Percentiles rank a stretch among this genome's conserved stretches.
phyloP scores from a whole-genome alignment of 306 rosid species.

The Vigna hirtella region DNA sequence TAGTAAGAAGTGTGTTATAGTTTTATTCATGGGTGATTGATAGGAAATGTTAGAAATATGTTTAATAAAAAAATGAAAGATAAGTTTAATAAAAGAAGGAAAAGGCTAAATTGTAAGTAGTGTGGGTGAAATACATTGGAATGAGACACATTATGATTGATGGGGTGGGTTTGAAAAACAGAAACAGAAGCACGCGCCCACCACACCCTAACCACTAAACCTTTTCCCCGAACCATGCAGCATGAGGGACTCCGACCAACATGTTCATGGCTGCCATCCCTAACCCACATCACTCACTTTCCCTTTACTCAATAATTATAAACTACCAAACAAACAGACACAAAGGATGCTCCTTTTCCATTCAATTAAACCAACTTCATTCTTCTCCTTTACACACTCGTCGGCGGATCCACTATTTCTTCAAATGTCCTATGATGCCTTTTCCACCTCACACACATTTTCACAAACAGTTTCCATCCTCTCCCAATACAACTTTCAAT shows the following conservation, averaged over 20 bases:
- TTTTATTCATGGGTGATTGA: too few species aligned
- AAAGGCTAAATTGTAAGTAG: too few species aligned
- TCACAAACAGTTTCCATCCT: too few species aligned
- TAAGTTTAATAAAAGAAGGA: too few species aligned
- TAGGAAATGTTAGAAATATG: too few species aligned
- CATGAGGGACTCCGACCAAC: constrained; percentile 54
- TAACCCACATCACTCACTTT: constrained; percentile 46
- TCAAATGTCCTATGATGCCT: constrained; percentile 31
- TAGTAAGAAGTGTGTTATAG: too few species aligned
- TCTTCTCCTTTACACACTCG: neutral
- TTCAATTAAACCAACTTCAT: constrained; percentile 26
- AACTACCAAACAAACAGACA: constrained; percentile 38
- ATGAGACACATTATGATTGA: neutral
- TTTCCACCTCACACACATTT: neutral
- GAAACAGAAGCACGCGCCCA: constrained; percentile 47
- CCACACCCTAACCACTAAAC: constrained; percentile 44
- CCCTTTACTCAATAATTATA: constrained; percentile 25
- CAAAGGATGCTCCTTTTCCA: constrained; percentile 23
- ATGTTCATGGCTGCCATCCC: constrained; percentile 53
- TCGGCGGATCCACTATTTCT: constrained; percentile 23
- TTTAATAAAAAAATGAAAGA: too few species aligned
- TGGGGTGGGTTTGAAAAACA: constrained; percentile 10
- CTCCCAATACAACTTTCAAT: too few species aligned
- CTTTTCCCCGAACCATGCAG: constrained; percentile 43
- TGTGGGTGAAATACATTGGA: neutral